These are phyloP conservation scores for Russula dissimulans DNA, from an alignment of 768 basidiomycete genomes.

Conservation along the genomic window DNA sequence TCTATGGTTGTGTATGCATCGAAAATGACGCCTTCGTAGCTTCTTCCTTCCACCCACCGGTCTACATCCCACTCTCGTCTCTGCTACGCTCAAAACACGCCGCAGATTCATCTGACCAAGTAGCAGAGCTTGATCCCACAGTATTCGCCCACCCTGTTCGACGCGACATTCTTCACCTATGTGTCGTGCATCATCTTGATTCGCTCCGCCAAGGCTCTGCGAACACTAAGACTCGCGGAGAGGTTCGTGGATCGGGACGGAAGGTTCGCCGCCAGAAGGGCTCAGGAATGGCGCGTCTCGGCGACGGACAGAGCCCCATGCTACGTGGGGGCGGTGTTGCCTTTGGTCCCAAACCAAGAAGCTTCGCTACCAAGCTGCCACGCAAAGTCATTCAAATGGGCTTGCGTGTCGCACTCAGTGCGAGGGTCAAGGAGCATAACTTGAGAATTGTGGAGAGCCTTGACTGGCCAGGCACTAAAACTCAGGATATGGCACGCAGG, in stretches of 20 bases:
- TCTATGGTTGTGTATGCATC: neutral
- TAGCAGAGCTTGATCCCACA: slow-evolving; percentile 63
- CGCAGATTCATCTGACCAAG: slow-evolving; percentile 32
- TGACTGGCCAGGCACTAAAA: slow-evolving; percentile 67
- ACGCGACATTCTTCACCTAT: slow-evolving; percentile 86
- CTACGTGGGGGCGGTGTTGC: slow-evolving; percentile 86
- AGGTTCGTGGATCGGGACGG: slow-evolving; percentile 80
- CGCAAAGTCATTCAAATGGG: slow-evolving; percentile 91
- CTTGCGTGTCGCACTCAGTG: slow-evolving; percentile 80
- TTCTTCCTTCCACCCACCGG: slow-evolving; percentile 34
- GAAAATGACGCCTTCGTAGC: slow-evolving; percentile 24
- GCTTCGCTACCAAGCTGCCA: slow-evolving; percentile 88
- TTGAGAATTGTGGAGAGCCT: slow-evolving; percentile 69
- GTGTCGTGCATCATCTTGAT: slow-evolving; percentile 82
- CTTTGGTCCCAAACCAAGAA: slow-evolving; percentile 84
- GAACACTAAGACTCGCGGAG: slow-evolving; percentile 82
- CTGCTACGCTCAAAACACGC: slow-evolving; percentile 40
- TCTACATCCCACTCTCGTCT: slow-evolving; percentile 54
- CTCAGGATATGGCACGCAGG: slow-evolving; percentile 51
- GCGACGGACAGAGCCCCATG: slow-evolving; percentile 82
- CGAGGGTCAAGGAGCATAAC: slow-evolving; percentile 64
- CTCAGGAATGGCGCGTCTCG: slow-evolving; percentile 79
- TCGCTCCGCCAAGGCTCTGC: slow-evolving; percentile 87
- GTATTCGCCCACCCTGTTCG: slow-evolving; percentile 88
- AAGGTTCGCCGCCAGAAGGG: slow-evolving; percentile 94